These are phyloP conservation scores for Lithohypha guttulata DNA, from an alignment of 2,329 filamentous ascomycete genomes.

Conservation along the genomic window DNA sequence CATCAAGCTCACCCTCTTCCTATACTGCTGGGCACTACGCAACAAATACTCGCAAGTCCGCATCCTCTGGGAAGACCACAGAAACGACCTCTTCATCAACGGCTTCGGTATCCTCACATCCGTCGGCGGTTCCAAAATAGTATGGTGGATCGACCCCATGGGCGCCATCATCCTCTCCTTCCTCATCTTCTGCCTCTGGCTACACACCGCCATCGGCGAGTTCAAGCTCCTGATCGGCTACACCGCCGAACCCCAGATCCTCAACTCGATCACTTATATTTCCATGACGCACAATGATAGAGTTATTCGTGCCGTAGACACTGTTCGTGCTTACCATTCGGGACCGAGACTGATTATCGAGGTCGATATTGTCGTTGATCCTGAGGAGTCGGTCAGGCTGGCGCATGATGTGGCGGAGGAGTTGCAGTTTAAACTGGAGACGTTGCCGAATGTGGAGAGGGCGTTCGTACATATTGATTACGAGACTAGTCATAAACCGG, in stretches of 20 bases:
- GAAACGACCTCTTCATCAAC: slow-evolving; percentile 95
- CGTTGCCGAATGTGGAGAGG: slow-evolving; percentile 78
- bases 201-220: slow-evolving; percentile 73
- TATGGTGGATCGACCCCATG: slow-evolving; percentile 91
- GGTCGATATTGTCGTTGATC: slow-evolving; percentile 91
- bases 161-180: slow-evolving; percentile 76
- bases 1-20: slow-evolving; percentile 72
- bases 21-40: slow-evolving; percentile 86
- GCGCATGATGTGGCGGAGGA: slow-evolving; percentile 92
- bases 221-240: slow-evolving; percentile 88
- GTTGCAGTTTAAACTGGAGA: slow-evolving; percentile 88
- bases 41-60: slow-evolving; percentile 85
- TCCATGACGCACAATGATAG: slow-evolving; percentile 77
- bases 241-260: slow-evolving; percentile 69
- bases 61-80: slow-evolving; percentile 93
- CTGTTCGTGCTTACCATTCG: slow-evolving; percentile 85
- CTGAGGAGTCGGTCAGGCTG: slow-evolving; percentile 56
- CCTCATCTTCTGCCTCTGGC: slow-evolving; percentile 70
- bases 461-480: slow-evolving; percentile 97
- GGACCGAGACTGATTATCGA: slow-evolving; percentile 85
- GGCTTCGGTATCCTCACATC: slow-evolving; percentile 84
- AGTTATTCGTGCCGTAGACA: slow-evolving; percentile 76
- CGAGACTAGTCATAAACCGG: slow-evolving; percentile 88
- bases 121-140: slow-evolving; percentile 76
- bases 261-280: slow-evolving; percentile 93